Evolutionary conservation across 169 alveolate genomes (phyloP).

Genomic region (Plasmodium yoelii): DNA sequence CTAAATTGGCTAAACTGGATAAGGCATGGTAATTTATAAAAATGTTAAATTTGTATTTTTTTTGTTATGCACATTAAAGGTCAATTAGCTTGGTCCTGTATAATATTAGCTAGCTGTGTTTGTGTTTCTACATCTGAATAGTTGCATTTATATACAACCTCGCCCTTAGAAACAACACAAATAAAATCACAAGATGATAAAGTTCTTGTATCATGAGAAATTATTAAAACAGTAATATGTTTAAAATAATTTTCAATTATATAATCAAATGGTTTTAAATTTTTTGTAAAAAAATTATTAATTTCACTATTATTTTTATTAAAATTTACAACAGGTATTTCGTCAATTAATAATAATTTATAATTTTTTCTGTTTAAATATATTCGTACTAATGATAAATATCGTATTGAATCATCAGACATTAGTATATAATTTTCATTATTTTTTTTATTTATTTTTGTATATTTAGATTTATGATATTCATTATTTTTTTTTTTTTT

Average conservation of each 20-base stretch:
- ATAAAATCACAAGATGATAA: slow-evolving; percentile 80
- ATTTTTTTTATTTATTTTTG: neutral
- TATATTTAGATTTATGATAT: neutral
- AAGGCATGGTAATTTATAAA: no score
- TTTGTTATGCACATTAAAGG: no score
- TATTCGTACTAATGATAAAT: slow-evolving; percentile 82
- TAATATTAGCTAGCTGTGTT: slow-evolving; percentile 32
- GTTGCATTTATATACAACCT: slow-evolving; percentile 64
- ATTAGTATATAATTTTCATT: slow-evolving; percentile 30
- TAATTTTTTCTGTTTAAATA: slow-evolving; percentile 81
- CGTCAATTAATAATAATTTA: slow-evolving; percentile 86
- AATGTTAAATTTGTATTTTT: no score
- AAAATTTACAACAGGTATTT: slow-evolving; percentile 81
- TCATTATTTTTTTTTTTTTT: slow-evolving; percentile 17
- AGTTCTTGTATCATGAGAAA: slow-evolving; percentile 81
- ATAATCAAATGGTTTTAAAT: slow-evolving; percentile 49
- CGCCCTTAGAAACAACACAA: slow-evolving; percentile 80
- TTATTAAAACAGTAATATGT: slow-evolving; percentile 79
- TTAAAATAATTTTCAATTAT: slow-evolving; percentile 76
- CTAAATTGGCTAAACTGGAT: no score
- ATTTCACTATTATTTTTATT: neutral
- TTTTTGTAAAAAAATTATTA: slow-evolving; percentile 24
- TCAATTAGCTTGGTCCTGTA: slow-evolving; percentile 5
- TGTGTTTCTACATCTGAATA: slow-evolving; percentile 52
- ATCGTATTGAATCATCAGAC: slow-evolving; percentile 82